Evolutionary conservation across 2,329 filamentous ascomycete species (phyloP), one percentile per base, ranked within the genome.

Genomic region (Fusarium sp.): DNA sequence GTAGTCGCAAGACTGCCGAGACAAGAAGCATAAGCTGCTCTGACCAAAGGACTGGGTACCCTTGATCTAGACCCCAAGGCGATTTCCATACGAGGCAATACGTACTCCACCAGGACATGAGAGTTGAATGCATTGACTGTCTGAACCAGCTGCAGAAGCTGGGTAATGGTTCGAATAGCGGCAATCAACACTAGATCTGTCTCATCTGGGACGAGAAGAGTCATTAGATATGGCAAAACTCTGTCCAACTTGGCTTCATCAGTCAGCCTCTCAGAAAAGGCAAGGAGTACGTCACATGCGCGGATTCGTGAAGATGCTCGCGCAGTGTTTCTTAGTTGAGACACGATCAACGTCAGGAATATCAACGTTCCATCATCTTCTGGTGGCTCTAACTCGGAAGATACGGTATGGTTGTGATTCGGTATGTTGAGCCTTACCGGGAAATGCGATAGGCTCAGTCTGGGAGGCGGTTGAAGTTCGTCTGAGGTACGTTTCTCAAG

Each of bases 201-300:
- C 73, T 91, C 90, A 78, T 99, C 96, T 66, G 90, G 92, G 41
- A 76, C 76, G 17, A 99, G 85, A 33, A 98, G 82, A 9, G 91
- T 89, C 83, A 97, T 93, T 39, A 98, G 84, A 79, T 98, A 98
- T 2, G 96, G 96, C 54, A 99, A 84, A 29, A 98, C 93, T 54
- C 96, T 90, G 80, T 99, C 97, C 53, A 99, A 85, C 80, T 98
- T 98, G 6, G 95, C 95, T 82, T 99, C 96, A 79, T 99, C 97
- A 0, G 95, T 97, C 29, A 98, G 83, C 65, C 93, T 88, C 82
- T 98, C 95, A 0, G 95, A 91, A 80, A 99, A 98, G 5, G 95
- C 95, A 54, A 99, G 84, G 52, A 99, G 86, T 44, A 99, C 87
- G 80, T 99, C 96, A 78, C 96, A 97, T 3, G 94, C 96, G 75